Evolutionary conservation across 1,139 yeast species (phyloP), one percentile per base, ranked within the genome.

Genomic region (Debaryomyces sp.): DNA sequence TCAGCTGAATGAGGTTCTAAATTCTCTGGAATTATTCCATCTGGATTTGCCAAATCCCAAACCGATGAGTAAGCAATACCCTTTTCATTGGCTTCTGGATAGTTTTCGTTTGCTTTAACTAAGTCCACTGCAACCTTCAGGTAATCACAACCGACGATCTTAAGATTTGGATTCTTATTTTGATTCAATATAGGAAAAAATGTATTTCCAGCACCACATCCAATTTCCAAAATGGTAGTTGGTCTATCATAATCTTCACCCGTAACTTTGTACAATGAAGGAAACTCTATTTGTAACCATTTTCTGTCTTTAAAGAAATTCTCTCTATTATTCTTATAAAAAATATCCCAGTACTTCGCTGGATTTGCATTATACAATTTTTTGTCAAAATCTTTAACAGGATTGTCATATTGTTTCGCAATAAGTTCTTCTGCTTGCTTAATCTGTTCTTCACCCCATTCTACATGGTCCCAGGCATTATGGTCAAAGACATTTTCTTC

Each of bases 191-290:
- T 86, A 1, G 99, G 99, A 67, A 87, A 94, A 70, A 94, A 80
- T 0, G 99, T 94, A 66, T 95, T 95, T 12, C 99, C 99, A 2
- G 97, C 99, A 48, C 99, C 99, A 70, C 99, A 94, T 3, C 99
- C 99, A 47, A 95, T 87, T 65, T 94, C 99, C 47, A 94, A 77
- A 32, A 94, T 87, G 2, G 86, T 84, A 26, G 79, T 78, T 5
- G 86, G 81, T n/a, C 90, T 87, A 12, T 85, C 78, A 55, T 67
- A 71, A 40, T 83, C 88, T 44, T 81, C 77, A 47, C 81, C 78
- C 1, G 96, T 89, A 3, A 91, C 87, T 53, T 84, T 86, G 61
- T 87, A 92, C 35, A 94, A 72, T 13, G 82, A 75, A 0, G 99
- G 99, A 56, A 94, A 94, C 70, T 94, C 99, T 44, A 92, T 87